phyloP scores from a whole-genome alignment of 1,284 basidiomycete genomes.

The Apiotrichum mycotoxinovorans region DNA sequence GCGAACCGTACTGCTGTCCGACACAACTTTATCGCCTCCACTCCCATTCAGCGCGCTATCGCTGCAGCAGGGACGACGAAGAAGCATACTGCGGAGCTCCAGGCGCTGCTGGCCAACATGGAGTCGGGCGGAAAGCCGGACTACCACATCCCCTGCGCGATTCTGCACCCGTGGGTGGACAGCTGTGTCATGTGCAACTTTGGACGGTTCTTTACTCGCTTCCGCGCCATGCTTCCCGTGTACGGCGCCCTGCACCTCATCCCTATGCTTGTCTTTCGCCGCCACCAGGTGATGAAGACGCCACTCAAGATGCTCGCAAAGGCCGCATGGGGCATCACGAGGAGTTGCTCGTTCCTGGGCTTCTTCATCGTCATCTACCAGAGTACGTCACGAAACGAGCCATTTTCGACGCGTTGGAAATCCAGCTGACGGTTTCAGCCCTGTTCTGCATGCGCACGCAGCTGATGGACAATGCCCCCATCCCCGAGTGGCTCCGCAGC shows the following conservation, averaged over 20 bases:
- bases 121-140: slow-evolving; percentile 25
- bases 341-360: slow-evolving; percentile 86
- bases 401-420: background rate
- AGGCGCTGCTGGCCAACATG: slow-evolving; percentile 31
- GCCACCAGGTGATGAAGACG: slow-evolving; percentile 51
- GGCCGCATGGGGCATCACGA: slow-evolving; percentile 67
- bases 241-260: slow-evolving; percentile 90
- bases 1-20: slow-evolving; percentile 64
- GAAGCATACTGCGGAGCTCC: slow-evolving; percentile 27
- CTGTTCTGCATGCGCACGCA: slow-evolving; percentile 63
- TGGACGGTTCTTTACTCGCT: slow-evolving; percentile 74
- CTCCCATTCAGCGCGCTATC: slow-evolving; percentile 59
- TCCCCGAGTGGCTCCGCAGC: slow-evolving; percentile 53
- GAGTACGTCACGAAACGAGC: slow-evolving; percentile 52
- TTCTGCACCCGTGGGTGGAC: slow-evolving; percentile 76
- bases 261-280: slow-evolving; percentile 74
- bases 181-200: slow-evolving; percentile 66
- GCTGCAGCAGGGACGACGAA: slow-evolving; percentile 45
- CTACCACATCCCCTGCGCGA: slow-evolving; percentile 58
- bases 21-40: slow-evolving; percentile 58
- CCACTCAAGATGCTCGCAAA: slow-evolving; percentile 63
- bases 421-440: slow-evolving; percentile 13
- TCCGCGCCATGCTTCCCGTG: slow-evolving; percentile 68
- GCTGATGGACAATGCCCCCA: slow-evolving; percentile 55
- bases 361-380: slow-evolving; percentile 83